Evolutionary conservation across 768 basidiomycete genomes (phyloP), one percentile per base, ranked within the genome.

Genomic region (Clavaria fumosa): DNA sequence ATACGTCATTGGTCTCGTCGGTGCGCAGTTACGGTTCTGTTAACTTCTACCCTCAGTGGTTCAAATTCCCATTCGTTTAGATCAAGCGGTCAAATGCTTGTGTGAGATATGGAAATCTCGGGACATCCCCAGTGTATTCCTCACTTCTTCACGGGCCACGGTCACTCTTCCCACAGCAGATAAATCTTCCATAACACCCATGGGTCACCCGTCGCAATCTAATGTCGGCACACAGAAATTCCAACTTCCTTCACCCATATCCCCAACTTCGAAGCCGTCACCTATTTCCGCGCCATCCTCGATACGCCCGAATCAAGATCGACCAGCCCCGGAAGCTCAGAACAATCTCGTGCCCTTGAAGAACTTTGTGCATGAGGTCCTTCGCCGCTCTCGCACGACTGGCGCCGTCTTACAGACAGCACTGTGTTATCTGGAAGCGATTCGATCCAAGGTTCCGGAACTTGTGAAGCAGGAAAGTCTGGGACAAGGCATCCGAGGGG

Each of bases 391-490:
- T 9, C 71, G 83, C 33, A 90, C 86, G 0, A 81, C 83, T 4
- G 81, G 78, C 30, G 72, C 69, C 31, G 82, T 88, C 3, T 66
- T 93, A 5, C 86, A 91, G 52, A 82, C 85, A 0, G 88, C 89
- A 0, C 59, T 88, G 0, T 86, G 88, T 52, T 91, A 90, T 51
- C 61, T 91, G 9, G 84, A 88, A 54, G 84, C 80, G 3, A 67
- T 86, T n/a, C 76, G 83, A 4, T 51, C 61, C 19, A 77, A 71
- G 52, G 58, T 90, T 9, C 74, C 80, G 1, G 73, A 76, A 32
- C 61, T 85, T 7, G 60, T 71, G 34, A 56, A 46, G 1, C 58
- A 63, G 45, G 76, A 79, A 38, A 64, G 62, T 42, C 47, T 52
- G 14, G 66, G 67, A 21, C 50, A 66, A 34, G 60, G 61, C 3